Evolutionary conservation across 176 grass and related monocot species (phyloP), one percentile per base, ranked within the genome.

Genomic region (Triticum dicoccoides): DNA sequence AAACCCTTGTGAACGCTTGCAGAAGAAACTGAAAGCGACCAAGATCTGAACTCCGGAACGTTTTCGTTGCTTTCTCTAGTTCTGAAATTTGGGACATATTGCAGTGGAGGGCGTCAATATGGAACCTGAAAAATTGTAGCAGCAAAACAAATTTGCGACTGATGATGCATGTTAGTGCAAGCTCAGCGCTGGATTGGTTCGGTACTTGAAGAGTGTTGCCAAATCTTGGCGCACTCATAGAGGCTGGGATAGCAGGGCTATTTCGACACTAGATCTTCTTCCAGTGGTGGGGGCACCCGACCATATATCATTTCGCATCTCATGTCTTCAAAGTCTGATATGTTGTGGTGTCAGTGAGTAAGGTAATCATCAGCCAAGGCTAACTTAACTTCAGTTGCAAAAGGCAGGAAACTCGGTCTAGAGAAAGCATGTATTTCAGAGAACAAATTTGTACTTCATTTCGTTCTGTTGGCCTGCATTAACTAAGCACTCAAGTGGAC

Each of bases 241-340:
- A 94, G 88, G 61, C 79, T 86, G 62, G 90, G 64, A 35, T 94
- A 94, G 86, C 96, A 98, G n/a, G 96, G 82, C 34, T 98, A 93
- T 77, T 94, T 92, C 34, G 92, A 94, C 12, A 71, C 92, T 5
- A 91, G 89, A 78, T 98, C 96, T 78, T 96, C 93, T 91, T 98
- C 88, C 33, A 96, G 68, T 8, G 90, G 92, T 24, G 96, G 93
- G 49, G 96, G 96, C 4, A 88, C 86, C 83, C 94, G 93, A 21
- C 93, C 96, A 38, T 96, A 98, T 71, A 98, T 86, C 96, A 98
- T 95, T 79, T 95, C 96, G 45, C 96, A 95, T 63, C 96, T 98
- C 93, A 98, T 96, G 85, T 98, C 96, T 84, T 98, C 91, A 41
- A 98, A 98, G 88, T 98, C 96, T 96, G 90, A 63, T 63, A 7